Evolutionary conservation across 805 yeast genomes (phyloP), one percentile per base, ranked within the genome.

Genomic region (Saccharomycopsis sp.): DNA sequence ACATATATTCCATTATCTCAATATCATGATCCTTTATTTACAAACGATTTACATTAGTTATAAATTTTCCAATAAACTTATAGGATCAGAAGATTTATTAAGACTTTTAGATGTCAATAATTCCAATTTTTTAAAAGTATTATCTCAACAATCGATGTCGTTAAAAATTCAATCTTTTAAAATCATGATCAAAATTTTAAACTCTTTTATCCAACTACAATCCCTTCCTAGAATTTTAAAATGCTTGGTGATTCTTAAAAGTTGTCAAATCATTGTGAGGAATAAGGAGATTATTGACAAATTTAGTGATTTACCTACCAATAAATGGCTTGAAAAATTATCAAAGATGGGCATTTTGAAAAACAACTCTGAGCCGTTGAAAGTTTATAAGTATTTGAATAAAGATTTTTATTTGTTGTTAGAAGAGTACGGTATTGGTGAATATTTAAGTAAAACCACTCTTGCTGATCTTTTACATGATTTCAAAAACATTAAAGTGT

Each of bases 21-120:
- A n/a, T n/a, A n/a, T n/a, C n/a, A n/a, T n/a, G n/a, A n/a, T n/a
- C n/a, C n/a, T n/a, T n/a, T 39, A 36, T 23, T 39, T 39, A 8
- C 44, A 43, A 19, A 29, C 34, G 12, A 21, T 39, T n/a, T 37
- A 39, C 20, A 21, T 43, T 3, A 39, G 44, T 29, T 39, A 36
- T 23, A 35, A 33, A n/a, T 13, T 31, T 14, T n/a, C 15, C 10
- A 20, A 32, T 13, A 39, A 42, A 28, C 13, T 38, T 12, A 31
- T 40, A 4, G 39, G 39, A 6, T 35, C 44, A 5, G 44, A 40
- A 13, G 26, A 31, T 15, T 33, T 42, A 14, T 25, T 35, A 2
- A 26, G 5, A 21, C 26, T 36, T 10, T 26, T 42, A 12, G 26
- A 21, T 26, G 8, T 20, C 6, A 12, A 15, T 3, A 27, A 35